These are phyloP conservation scores for Calonectria pseudoturangicola DNA, from an alignment of 2,329 filamentous ascomycete genomes.

Conservation along the genomic window DNA sequence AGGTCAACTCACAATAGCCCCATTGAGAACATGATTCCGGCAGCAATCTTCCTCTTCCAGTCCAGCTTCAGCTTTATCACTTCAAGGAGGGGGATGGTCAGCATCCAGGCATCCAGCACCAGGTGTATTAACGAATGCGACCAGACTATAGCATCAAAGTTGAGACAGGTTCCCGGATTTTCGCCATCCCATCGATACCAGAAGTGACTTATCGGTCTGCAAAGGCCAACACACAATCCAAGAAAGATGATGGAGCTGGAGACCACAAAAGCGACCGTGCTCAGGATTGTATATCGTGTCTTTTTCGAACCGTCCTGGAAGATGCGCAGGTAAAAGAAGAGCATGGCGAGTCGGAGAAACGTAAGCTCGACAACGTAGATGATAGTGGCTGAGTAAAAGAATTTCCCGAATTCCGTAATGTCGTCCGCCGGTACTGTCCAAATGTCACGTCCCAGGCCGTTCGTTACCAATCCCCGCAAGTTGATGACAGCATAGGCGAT, in stretches of 20 bases:
- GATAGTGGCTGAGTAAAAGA: constrained; percentile 2
- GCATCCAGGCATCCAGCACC: constrained; percentile 64
- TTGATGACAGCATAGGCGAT: constrained; percentile 8
- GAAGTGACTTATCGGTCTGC: constrained; percentile 7
- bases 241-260: neutral
- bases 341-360: constrained; percentile 4
- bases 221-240: constrained; percentile 42
- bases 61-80: constrained; percentile 59
- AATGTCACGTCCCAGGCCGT: constrained; percentile 17
- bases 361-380: constrained; percentile 7
- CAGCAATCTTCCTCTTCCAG: constrained; percentile 65
- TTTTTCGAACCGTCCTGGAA: constrained; percentile 17
- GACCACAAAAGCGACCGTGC: neutral
- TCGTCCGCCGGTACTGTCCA: constrained; percentile 7
- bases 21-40: constrained; percentile 65
- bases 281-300: neutral
- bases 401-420: neutral
- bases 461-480: neutral
- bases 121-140: constrained; percentile 65
- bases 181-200: constrained; percentile 8
- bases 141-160: constrained; percentile 48
- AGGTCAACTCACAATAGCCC: constrained; percentile 61
- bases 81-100: constrained; percentile 63
- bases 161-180: constrained; percentile 3
- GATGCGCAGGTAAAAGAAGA: constrained; percentile 13